Conservation (phyloP, 75 land plant species). For the Chamaecyparis obtusa region DNA sequence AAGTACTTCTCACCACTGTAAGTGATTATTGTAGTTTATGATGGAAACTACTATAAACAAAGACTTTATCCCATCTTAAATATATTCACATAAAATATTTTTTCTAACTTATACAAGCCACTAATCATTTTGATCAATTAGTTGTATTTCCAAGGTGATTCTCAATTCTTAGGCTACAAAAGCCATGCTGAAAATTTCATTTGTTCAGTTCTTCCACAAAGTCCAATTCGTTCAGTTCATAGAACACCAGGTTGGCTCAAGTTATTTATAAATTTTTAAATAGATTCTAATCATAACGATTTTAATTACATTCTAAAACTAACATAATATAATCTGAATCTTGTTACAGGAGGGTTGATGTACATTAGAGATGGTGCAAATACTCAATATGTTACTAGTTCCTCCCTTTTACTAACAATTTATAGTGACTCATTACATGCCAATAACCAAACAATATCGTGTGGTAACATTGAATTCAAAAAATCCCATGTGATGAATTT, state of each 20-base stretch:
- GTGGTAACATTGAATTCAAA: conserved; percentile 32
- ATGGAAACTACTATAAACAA: no score
- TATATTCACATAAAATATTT: background rate
- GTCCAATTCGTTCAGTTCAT: conserved; percentile 37
- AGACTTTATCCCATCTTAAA: background rate
- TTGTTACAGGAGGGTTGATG: conserved; percentile 62
- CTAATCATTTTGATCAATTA: conserved; percentile 6
- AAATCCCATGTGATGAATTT: conserved; percentile 27
- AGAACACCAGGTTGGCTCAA: conserved; percentile 63
- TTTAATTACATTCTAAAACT: background rate
- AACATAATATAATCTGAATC: background rate
- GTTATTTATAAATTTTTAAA: no score
- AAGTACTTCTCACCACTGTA: conserved; percentile 55
- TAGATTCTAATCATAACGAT: background rate
- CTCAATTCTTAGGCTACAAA: conserved; percentile 33
- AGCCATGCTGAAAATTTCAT: conserved; percentile 67
- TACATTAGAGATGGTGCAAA: conserved; percentile 86
- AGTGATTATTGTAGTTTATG: background rate
- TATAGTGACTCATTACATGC: conserved; percentile 50
- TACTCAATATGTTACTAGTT: conserved; percentile 75
- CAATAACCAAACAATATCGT: conserved; percentile 27
- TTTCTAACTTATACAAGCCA: background rate
- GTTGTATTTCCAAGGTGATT: conserved; percentile 63
- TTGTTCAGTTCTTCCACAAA: conserved; percentile 75
- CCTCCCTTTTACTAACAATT: conserved; percentile 47